A percentile compares a stretch with the other conserved stretches of the same genome.
phyloP scores from a whole-genome alignment of 148 eudicot species.

The Spergularia bocconei region DNA sequence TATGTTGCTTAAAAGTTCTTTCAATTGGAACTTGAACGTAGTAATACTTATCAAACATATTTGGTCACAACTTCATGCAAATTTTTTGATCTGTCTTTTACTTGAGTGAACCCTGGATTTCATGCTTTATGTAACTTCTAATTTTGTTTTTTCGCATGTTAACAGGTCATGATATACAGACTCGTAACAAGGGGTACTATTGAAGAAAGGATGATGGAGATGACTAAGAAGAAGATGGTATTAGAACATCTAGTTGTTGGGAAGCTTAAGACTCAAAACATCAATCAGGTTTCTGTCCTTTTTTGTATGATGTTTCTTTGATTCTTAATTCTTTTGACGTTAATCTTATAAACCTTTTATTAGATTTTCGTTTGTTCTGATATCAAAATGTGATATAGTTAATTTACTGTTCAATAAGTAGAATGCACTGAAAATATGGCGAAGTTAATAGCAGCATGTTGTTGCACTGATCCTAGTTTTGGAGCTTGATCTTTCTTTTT shows the following conservation, averaged over 20 bases:
- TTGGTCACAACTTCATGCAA: background rate
- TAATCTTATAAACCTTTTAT: too few species aligned
- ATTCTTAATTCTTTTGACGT: too few species aligned
- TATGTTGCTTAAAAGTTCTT: background rate
- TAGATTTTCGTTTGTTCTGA: background rate
- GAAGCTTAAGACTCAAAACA: conserved; percentile 85
- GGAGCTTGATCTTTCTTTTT: too few species aligned
- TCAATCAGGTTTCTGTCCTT: conserved; percentile 68
- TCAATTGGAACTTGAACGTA: background rate
- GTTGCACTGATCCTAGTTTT: background rate
- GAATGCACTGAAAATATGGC: conserved; percentile 8
- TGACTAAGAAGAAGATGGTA: conserved; percentile 98
- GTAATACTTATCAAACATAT: background rate
- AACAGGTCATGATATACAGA: conserved; percentile 95
- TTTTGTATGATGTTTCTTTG: background rate
- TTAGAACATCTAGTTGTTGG: conserved; percentile 98
- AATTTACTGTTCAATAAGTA: background rate
- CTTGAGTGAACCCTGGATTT: background rate
- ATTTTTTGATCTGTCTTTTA: background rate
- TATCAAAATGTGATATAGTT: background rate
- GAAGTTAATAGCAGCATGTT: background rate
- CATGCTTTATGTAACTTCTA: background rate
- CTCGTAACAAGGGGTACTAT: conserved; percentile 91
- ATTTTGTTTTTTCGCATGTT: conserved; percentile 9
- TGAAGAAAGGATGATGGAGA: conserved; percentile 98